Evolutionary conservation across 495 filamentous ascomycete genomes (phyloP).

Genomic region (Cudoniella acicularis): DNA sequence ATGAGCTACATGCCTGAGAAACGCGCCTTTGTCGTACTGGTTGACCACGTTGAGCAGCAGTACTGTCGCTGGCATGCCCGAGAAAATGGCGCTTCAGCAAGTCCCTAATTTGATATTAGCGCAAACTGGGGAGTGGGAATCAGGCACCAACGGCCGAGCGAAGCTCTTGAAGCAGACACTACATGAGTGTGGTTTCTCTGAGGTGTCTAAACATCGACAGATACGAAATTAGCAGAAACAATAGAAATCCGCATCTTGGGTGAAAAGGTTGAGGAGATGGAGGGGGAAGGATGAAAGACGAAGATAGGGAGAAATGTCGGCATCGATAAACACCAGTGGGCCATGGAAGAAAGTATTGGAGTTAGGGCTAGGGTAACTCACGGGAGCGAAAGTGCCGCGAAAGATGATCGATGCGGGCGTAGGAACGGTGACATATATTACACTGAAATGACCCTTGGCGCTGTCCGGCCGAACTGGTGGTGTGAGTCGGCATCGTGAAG

Average conservation of each 20-base stretch:
- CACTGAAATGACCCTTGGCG: neutral
- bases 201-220: neutral
- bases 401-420: neutral
- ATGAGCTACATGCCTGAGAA: conserved; percentile 51
- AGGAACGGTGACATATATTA: neutral
- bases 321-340: too few relatives aligned
- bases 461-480: too few relatives aligned
- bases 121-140: too few relatives aligned
- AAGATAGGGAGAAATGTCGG: too few relatives aligned
- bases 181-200: neutral
- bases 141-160: too few relatives aligned
- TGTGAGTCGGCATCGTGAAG: too few relatives aligned
- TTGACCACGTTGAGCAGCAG: neutral
- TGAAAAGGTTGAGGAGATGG: too few relatives aligned
- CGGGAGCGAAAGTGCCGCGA: neutral
- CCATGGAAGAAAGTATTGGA: too few relatives aligned
- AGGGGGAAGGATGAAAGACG: too few relatives aligned
- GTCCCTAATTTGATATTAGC: too few relatives aligned
- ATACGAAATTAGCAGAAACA: neutral
- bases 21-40: conserved; percentile 26
- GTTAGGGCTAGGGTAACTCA: neutral
- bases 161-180: neutral
- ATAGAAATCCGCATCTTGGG: too few relatives aligned
- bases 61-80: too few relatives aligned
- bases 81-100: conserved; percentile 24